phyloP scores from a whole-genome alignment of 495 filamentous ascomycete species.

The Usnea hakonensis region DNA sequence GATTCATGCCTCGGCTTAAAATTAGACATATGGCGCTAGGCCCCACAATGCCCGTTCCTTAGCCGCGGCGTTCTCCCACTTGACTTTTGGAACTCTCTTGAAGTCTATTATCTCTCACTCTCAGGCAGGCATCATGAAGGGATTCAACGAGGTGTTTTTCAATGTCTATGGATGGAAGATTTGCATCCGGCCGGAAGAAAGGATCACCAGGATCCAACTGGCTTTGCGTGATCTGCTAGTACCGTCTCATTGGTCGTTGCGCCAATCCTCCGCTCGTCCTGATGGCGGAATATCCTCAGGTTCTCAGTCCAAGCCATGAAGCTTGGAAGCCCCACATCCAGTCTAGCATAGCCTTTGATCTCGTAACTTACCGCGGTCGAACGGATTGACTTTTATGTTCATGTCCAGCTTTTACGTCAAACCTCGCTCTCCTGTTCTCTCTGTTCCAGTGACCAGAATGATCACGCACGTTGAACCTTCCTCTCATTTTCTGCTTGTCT shows the following conservation, averaged over 20 bases:
- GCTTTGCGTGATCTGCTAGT: not conserved
- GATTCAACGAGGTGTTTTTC: not conserved
- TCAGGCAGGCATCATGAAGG: not conserved
- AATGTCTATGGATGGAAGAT: not conserved
- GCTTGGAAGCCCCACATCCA: constrained; percentile 3
- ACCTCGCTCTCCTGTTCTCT: not conserved
- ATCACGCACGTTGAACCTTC: not conserved
- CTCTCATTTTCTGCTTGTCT: not conserved
- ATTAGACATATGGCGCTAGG: constrained; percentile 14
- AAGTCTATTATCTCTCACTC: not conserved
- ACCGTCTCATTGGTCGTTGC: constrained; percentile 4
- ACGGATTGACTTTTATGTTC: not conserved
- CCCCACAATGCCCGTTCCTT: constrained; percentile 8
- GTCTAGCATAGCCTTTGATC: constrained; percentile 3
- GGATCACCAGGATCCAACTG: not conserved
- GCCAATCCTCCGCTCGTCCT: constrained; percentile 15
- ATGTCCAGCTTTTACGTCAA: not conserved
- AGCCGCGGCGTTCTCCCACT: constrained; percentile 5
- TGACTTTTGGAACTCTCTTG: not conserved
- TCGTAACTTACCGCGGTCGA: constrained; percentile 13
- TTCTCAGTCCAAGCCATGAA: constrained; percentile 3
- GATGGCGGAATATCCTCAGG: constrained; percentile 1
- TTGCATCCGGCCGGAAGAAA: too few relatives aligned
- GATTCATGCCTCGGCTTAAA: constrained; percentile 9
- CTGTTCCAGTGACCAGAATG: constrained; percentile 1